A percentile compares a stretch with the other conserved stretches of the same genome.
phyloP scores from a whole-genome alignment of 169 alveolate species.

The Eimeria mitis region DNA sequence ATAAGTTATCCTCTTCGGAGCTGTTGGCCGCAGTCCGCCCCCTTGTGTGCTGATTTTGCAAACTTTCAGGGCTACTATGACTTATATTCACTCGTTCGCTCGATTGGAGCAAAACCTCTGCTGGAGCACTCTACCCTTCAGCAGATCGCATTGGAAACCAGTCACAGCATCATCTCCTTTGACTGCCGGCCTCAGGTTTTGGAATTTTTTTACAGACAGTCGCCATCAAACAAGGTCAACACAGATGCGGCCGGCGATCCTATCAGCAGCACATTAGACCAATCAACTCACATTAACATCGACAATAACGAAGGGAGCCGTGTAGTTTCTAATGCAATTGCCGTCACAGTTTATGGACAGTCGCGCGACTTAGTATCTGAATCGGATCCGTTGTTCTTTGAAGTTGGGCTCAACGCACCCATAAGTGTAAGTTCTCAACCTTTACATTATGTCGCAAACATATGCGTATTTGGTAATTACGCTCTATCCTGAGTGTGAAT shows the following conservation, averaged over 20 bases:
- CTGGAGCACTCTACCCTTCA: constrained; percentile 67
- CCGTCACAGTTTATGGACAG: constrained; percentile 79
- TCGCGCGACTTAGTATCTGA: constrained; percentile 67
- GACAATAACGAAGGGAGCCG: not conserved
- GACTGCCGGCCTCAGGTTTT: constrained; percentile 61
- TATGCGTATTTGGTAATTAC: not conserved
- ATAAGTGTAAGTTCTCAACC: constrained; percentile 36
- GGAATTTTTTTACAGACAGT: constrained; percentile 20
- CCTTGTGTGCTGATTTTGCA: not conserved
- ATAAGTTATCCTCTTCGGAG: too few species aligned
- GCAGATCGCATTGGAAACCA: constrained; percentile 31
- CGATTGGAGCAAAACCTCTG: constrained; percentile 70
- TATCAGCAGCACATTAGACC: not conserved
- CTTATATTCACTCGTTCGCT: constrained; percentile 29
- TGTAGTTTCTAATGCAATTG: constrained; percentile 54
- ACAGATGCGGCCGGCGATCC: not conserved
- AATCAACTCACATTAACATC: not conserved
- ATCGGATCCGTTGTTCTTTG: constrained; percentile 76
- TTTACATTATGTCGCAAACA: too few species aligned
- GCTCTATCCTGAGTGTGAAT: not conserved
- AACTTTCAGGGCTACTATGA: constrained; percentile 55
- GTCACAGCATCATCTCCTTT: constrained; percentile 61
- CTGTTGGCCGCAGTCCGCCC: too few species aligned
- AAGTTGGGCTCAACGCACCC: constrained; percentile 73
- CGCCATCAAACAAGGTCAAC: not conserved